A percentile compares a stretch with the other conserved stretches of the same genome.
Evolutionary conservation across 306 rosid genomes (phyloP).

Genomic region (Citrullus amarus): DNA sequence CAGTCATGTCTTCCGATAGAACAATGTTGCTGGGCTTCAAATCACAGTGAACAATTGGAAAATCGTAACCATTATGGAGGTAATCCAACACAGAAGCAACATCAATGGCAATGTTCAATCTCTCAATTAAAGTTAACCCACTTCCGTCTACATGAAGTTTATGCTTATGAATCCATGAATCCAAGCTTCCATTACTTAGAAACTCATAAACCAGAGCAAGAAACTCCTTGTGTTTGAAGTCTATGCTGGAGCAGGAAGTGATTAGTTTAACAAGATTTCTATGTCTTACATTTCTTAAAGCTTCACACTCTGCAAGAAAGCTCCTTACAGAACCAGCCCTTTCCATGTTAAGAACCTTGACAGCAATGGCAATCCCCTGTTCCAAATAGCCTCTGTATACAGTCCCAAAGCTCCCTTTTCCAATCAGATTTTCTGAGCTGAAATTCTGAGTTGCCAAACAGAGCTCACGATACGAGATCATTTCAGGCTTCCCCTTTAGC

Average conservation of each 20-base stretch:
- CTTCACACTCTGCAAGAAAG: constrained; percentile 64
- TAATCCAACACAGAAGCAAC: constrained; percentile 53
- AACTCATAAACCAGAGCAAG: constrained; percentile 58
- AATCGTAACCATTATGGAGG: constrained; percentile 52
- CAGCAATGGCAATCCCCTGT: constrained; percentile 37
- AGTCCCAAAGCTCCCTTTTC: constrained; percentile 54
- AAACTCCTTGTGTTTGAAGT: constrained; percentile 45
- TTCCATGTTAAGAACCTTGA: constrained; percentile 49
- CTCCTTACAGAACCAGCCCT: constrained; percentile 42
- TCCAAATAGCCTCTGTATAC: constrained; percentile 45
- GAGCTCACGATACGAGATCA: constrained; percentile 48
- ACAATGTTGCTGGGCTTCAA: constrained; percentile 73
- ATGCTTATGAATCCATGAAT: constrained; percentile 50
- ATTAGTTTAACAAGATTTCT: constrained; percentile 55
- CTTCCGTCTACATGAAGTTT: constrained; percentile 5
- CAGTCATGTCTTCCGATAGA: constrained; percentile 42
- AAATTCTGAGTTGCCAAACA: constrained; percentile 47
- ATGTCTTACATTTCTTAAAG: constrained; percentile 47
- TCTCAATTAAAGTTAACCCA: not conserved
- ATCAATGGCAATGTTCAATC: constrained; percentile 36
- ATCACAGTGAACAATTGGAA: constrained; percentile 64
- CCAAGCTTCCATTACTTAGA: constrained; percentile 56
- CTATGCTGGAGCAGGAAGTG: constrained; percentile 67
- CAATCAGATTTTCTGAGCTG: constrained; percentile 17
- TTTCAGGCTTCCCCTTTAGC: constrained; percentile 23